These are phyloP conservation scores for Arachnopeziza araneosa DNA, from an alignment of 2,329 filamentous ascomycete species.

Conservation along the genomic window DNA sequence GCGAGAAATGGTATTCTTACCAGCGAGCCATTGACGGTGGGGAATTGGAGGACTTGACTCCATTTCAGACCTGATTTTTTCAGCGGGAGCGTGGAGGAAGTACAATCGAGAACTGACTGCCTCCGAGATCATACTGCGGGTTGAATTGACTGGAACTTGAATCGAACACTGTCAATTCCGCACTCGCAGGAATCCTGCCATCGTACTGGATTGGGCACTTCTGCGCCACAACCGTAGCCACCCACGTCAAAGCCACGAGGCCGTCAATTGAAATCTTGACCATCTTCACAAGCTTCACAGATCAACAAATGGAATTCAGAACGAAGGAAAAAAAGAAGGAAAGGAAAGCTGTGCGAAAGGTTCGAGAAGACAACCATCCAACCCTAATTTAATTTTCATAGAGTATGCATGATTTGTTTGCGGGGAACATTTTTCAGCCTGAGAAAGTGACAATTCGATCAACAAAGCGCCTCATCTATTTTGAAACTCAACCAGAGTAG, in stretches of 20 bases:
- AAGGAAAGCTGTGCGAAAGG: not conserved
- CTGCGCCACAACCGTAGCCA: constrained; percentile 23
- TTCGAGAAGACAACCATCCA: too few relatives aligned
- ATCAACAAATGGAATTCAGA: not conserved
- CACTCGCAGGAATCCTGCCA: constrained; percentile 38
- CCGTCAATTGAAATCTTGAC: not conserved
- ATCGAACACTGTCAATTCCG: constrained; percentile 38
- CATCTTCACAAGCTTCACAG: not conserved
- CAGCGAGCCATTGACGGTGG: constrained; percentile 35
- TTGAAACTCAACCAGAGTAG: not conserved
- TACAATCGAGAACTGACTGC: not conserved
- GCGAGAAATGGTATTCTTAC: constrained; percentile 27
- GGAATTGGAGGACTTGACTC: constrained; percentile 46
- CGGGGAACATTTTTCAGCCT: not conserved
- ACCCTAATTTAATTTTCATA: too few relatives aligned
- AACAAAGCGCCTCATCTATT: not conserved
- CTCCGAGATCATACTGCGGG: constrained; percentile 46
- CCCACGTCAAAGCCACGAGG: not conserved
- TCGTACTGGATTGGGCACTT: constrained; percentile 40
- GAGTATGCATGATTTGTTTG: not conserved
- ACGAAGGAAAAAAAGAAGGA: not conserved
- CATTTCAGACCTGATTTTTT: constrained; percentile 39
- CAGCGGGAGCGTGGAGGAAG: not conserved
- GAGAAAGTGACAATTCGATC: not conserved
- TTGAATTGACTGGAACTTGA: constrained; percentile 41